phyloP scores from a whole-genome alignment of 768 basidiomycete species.

The Fomitopsis serialis region DNA sequence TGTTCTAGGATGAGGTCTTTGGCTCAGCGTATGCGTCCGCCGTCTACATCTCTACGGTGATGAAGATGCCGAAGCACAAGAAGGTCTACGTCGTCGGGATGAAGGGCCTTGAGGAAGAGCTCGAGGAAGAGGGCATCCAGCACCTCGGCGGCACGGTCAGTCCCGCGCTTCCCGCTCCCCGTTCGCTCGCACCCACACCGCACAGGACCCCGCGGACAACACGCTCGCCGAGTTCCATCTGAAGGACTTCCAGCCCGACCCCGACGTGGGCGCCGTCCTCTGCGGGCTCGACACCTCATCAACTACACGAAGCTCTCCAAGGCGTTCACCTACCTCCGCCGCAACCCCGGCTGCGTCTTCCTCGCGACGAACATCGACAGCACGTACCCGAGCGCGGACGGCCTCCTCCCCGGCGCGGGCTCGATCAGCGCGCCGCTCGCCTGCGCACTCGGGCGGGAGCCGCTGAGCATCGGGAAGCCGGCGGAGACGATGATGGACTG shows the following conservation, averaged over 20 bases:
- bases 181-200: neutral
- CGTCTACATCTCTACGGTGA: slow-evolving; percentile 81
- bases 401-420: slow-evolving; percentile 81
- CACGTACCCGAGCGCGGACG: slow-evolving; percentile 75
- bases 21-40: slow-evolving; percentile 89
- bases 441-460: slow-evolving; percentile 63
- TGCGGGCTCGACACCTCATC: slow-evolving; percentile 83
- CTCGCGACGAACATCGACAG: slow-evolving; percentile 91
- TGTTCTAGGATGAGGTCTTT: slow-evolving; percentile 84
- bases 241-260: slow-evolving; percentile 68
- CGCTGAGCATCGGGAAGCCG: slow-evolving; percentile 88
- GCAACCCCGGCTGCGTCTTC: slow-evolving; percentile 77
- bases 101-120: slow-evolving; percentile 88
- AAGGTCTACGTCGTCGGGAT: slow-evolving; percentile 96
- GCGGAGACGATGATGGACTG: slow-evolving; percentile 88
- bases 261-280: slow-evolving; percentile 85
- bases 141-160: slow-evolving; percentile 83
- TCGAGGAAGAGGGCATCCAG: slow-evolving; percentile 78
- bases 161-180: slow-evolving; percentile 5
- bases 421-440: slow-evolving; percentile 78
- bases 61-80: slow-evolving; percentile 86
- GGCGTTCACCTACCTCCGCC: slow-evolving; percentile 83
- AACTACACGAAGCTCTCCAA: slow-evolving; percentile 95
- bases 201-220: slow-evolving; percentile 80
- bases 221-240: slow-evolving; percentile 65